Percentiles rank a stretch among this genome's conserved stretches.
Evolutionary conservation across 225 moss, liverwort and hornwort species (phyloP).

Genomic region (Anthoceros angustus): DNA sequence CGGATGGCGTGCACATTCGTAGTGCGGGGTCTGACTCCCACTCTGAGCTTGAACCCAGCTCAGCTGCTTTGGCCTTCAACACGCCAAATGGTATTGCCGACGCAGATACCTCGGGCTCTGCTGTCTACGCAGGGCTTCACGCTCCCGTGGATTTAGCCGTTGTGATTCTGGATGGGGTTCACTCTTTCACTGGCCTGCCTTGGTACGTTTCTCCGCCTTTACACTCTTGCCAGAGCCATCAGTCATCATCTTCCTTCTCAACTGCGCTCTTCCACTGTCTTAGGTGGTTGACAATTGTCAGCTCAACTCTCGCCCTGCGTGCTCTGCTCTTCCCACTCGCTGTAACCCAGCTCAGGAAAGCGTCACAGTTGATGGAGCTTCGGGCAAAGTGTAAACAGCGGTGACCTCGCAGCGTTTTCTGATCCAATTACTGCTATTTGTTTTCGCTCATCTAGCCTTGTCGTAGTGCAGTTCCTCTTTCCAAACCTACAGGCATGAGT

Average conservation of each 20-base stretch:
- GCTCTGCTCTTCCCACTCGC: slow-evolving; percentile 76
- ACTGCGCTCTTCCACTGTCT: slow-evolving; percentile 3
- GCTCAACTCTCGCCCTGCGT: slow-evolving; percentile 80
- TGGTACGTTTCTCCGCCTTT: slow-evolving; percentile 19
- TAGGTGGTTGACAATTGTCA: slow-evolving; percentile 98
- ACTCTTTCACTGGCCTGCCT: slow-evolving; percentile 29
- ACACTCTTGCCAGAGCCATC: too few species aligned
- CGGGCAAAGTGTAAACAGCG: slow-evolving; percentile 23
- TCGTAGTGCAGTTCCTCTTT: slow-evolving; percentile 54
- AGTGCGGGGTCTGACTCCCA: too few species aligned
- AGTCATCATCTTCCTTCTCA: background rate
- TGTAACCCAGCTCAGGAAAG: slow-evolving; percentile 62
- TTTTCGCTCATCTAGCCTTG: slow-evolving; percentile 10
- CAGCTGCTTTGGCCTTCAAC: too few species aligned
- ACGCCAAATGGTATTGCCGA: background rate
- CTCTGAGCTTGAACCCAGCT: too few species aligned
- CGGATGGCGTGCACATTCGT: too few species aligned
- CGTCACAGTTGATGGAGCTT: slow-evolving; percentile 36
- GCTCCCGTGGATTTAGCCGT: slow-evolving; percentile 37
- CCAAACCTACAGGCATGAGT: slow-evolving; percentile 43
- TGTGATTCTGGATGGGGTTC: slow-evolving; percentile 28
- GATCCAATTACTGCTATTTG: background rate
- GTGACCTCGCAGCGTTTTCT: background rate
- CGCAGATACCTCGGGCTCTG: background rate
- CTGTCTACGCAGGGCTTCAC: slow-evolving; percentile 12